phyloP scores from a whole-genome alignment of 306 rosid species.

The Rubus parviflorus region DNA sequence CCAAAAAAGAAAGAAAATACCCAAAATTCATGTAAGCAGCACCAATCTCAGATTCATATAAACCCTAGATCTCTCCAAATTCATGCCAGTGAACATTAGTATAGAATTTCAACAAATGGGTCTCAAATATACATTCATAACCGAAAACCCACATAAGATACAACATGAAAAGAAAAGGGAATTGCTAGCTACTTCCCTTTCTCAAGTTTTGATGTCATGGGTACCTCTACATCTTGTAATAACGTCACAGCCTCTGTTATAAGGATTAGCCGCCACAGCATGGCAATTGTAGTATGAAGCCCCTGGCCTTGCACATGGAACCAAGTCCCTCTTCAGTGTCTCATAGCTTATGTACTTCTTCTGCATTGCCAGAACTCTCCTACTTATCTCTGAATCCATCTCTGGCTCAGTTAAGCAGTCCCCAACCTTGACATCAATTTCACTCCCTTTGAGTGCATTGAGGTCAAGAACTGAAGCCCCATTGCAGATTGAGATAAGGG shows the following conservation, averaged over 20 bases:
- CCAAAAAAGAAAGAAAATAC: not conserved
- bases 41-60: conserved; percentile 10
- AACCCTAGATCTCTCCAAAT: conserved; percentile 29
- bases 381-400: conserved; percentile 65
- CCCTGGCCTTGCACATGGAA: conserved; percentile 77
- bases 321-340: conserved; percentile 78
- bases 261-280: conserved; percentile 62
- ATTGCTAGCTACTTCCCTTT: not conserved
- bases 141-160: conserved; percentile 26
- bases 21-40: conserved; percentile 1
- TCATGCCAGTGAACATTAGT: conserved; percentile 16
- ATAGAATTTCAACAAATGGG: conserved; percentile 19
- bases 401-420: conserved; percentile 55
- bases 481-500: conserved; percentile 44
- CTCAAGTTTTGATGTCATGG: conserved; percentile 34
- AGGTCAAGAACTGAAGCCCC: conserved; percentile 53
- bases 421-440: conserved; percentile 46
- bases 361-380: conserved; percentile 74
- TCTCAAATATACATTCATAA: conserved; percentile 28
- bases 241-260: conserved; percentile 78
- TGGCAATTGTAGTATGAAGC: conserved; percentile 91
- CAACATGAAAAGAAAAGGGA: conserved; percentile 6
- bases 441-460: conserved; percentile 40
- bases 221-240: conserved; percentile 83
- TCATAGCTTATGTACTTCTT: conserved; percentile 84